Evolutionary conservation across 257 asterid species (phyloP).

Genomic region (Jasminum sambac): DNA sequence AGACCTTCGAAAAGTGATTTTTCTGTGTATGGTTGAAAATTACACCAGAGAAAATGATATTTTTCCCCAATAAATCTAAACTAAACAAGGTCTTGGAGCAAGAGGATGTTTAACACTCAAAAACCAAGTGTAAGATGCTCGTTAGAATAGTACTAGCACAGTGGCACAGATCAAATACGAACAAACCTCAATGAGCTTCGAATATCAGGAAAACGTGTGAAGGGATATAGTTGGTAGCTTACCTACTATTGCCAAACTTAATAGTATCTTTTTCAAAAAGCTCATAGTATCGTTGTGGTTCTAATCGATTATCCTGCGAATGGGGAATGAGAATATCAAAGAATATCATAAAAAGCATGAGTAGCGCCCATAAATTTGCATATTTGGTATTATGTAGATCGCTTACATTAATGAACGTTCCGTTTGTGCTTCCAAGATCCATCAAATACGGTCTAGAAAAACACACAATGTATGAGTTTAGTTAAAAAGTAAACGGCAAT

Average conservation of each 20-base stretch:
- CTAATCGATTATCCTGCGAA: constrained; percentile 73
- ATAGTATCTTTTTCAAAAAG: constrained; percentile 83
- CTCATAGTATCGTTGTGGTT: constrained; percentile 85
- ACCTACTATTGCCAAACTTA: constrained; percentile 98
- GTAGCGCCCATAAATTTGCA: neutral
- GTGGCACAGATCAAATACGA: neutral
- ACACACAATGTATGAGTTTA: constrained; percentile 20
- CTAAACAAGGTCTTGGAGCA: neutral
- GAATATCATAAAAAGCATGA: constrained; percentile 17
- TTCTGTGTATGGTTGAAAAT: no score
- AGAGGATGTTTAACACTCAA: neutral
- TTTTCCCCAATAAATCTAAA: neutral
- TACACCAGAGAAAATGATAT: neutral
- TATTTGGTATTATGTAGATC: neutral
- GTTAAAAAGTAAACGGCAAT: constrained; percentile 21
- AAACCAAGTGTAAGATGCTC: neutral
- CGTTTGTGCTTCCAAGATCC: constrained; percentile 99
- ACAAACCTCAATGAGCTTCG: constrained; percentile 12
- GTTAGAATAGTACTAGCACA: neutral
- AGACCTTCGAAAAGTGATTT: no score
- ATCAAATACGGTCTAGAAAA: constrained; percentile 79
- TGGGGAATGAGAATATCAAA: constrained; percentile 14
- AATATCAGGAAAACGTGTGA: constrained; percentile 15
- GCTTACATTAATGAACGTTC: constrained; percentile 88
- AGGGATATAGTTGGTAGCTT: constrained; percentile 22